Evolutionary conservation across 805 yeast genomes (phyloP).

Genomic region (Saccharomycopsis microspora): DNA sequence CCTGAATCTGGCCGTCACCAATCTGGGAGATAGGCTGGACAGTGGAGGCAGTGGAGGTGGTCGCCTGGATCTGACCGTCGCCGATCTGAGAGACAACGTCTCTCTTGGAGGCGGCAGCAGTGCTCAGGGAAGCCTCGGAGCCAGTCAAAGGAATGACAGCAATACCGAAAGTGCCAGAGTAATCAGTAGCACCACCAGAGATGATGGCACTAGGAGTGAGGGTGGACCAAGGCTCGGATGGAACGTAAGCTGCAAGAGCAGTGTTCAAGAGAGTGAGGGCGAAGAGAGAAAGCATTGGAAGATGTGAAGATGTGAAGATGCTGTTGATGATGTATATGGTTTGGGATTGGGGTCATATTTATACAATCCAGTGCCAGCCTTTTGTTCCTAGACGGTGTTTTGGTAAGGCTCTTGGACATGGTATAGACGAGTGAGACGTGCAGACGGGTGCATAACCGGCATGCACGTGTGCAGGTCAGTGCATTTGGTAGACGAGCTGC

Average conservation of each 20-base stretch:
- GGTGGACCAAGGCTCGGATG: slow-evolving; percentile 60
- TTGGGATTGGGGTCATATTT: background rate
- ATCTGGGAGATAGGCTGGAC: slow-evolving; percentile 31
- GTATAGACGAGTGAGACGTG: too few species aligned
- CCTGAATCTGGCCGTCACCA: slow-evolving; percentile 37
- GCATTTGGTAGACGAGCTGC: too few species aligned
- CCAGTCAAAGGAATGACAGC: slow-evolving; percentile 43
- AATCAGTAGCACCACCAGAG: slow-evolving; percentile 45
- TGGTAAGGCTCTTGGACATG: too few species aligned
- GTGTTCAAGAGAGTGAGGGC: slow-evolving; percentile 26
- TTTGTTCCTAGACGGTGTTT: background rate
- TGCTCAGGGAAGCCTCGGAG: slow-evolving; percentile 18
- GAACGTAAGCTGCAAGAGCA: slow-evolving; percentile 50
- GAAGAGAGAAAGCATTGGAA: slow-evolving; percentile 1
- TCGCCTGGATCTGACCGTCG: slow-evolving; percentile 26
- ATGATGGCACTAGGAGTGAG: slow-evolving; percentile 50
- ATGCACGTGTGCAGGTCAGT: too few species aligned
- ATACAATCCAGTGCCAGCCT: background rate
- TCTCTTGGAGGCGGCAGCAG: slow-evolving; percentile 22
- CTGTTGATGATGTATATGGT: background rate
- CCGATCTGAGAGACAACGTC: slow-evolving; percentile 16
- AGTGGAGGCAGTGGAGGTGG: slow-evolving; percentile 26
- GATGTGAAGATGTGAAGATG: background rate
- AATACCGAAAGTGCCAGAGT: slow-evolving; percentile 52
- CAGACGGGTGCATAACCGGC: too few species aligned